Evolutionary conservation across 2,329 filamentous ascomycete genomes (phyloP).

Genomic region (Colletotrichum lini): DNA sequence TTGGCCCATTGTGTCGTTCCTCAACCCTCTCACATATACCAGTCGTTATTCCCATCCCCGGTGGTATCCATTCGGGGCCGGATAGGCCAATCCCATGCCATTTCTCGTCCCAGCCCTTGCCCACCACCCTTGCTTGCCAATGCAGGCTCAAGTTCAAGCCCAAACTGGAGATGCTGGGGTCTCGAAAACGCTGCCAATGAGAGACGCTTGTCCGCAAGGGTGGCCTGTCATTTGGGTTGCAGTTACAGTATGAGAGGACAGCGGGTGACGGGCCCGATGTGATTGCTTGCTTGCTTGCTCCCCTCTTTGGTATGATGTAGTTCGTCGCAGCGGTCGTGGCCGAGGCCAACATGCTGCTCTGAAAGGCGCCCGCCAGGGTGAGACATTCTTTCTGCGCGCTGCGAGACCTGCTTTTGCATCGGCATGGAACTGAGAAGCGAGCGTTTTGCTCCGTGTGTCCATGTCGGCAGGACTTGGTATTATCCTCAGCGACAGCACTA

Average conservation of each 20-base stretch:
- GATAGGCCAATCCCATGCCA: conserved; percentile 25
- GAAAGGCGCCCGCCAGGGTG: conserved; percentile 28
- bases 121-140: conserved; percentile 21
- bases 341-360: too few relatives aligned
- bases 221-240: conserved; percentile 34
- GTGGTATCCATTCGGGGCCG: not conserved
- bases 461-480: conserved; percentile 5
- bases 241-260: conserved; percentile 30
- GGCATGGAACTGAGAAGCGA: not conserved
- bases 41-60: conserved; percentile 25
- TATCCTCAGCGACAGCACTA: conserved; percentile 1
- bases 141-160: conserved; percentile 26
- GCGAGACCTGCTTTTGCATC: conserved; percentile 11
- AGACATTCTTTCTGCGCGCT: conserved; percentile 33
- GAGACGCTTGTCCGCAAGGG: not conserved
- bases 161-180: conserved; percentile 28
- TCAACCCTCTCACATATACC: conserved; percentile 21
- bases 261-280: conserved; percentile 10
- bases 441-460: not conserved
- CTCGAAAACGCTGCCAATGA: conserved; percentile 27
- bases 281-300: conserved; percentile 30
- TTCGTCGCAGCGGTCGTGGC: not conserved
- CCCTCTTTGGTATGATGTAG: conserved; percentile 6
- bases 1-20: conserved; percentile 29
- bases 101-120: conserved; percentile 21